These are phyloP conservation scores for Nannochloropsis granulata DNA, from an alignment of 108 stramenopile genomes.

Conservation along the genomic window DNA sequence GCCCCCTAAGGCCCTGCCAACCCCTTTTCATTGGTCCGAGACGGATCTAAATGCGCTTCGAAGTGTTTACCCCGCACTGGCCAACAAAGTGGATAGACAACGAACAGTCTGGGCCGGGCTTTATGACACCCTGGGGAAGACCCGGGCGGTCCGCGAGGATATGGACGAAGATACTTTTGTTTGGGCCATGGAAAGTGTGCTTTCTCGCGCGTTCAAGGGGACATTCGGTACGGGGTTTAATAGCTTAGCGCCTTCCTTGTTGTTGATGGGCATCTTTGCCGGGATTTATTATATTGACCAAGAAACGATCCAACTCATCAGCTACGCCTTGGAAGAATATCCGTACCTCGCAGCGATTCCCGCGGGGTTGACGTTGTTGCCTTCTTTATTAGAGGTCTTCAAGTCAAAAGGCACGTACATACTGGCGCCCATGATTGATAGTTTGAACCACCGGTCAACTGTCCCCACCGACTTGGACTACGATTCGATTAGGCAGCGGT, in stretches of 20 bases:
- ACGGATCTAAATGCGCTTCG: neutral
- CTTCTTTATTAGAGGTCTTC: neutral
- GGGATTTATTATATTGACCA: neutral
- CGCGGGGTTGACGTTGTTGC: neutral
- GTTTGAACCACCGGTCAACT: neutral
- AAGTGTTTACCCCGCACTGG: neutral
- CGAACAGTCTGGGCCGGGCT: neutral
- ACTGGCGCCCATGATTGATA: neutral
- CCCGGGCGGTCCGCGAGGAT: neutral
- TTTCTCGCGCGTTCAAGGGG: conserved; percentile 22
- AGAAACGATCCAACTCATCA: neutral
- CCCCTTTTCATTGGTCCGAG: neutral
- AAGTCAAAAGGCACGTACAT: neutral
- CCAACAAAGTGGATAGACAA: neutral
- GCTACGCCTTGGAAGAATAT: neutral
- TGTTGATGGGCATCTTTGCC: neutral
- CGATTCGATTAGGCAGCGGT: neutral
- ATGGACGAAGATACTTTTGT: conserved; percentile 5
- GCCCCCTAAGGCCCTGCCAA: neutral
- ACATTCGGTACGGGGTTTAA: conserved; percentile 10
- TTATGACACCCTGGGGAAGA: neutral
- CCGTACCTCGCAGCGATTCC: neutral
- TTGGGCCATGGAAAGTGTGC: conserved; percentile 33
- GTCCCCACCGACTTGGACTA: neutral
- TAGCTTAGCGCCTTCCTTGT: neutral